Evolutionary conservation across 768 basidiomycete genomes (phyloP).

Genomic region (Leccinellum albellum): DNA sequence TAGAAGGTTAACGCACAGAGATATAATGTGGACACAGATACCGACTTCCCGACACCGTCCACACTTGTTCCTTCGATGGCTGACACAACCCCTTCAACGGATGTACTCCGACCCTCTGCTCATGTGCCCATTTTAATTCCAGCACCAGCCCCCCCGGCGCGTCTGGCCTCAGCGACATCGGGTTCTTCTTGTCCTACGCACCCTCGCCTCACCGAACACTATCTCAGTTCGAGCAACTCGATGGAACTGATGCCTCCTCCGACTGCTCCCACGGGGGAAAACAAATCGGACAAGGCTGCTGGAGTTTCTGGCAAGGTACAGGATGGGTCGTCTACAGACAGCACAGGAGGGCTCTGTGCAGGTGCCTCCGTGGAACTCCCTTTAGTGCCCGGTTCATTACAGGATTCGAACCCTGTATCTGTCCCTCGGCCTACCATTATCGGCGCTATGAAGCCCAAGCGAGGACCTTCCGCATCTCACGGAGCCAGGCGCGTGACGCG

Average conservation of each 20-base stretch:
- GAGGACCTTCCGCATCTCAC: constrained; percentile 7
- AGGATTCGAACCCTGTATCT: neutral
- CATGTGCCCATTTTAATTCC: neutral
- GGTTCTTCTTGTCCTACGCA: neutral
- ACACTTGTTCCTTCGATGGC: neutral
- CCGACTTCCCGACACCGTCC: constrained; percentile 1
- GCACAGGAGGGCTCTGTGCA: neutral
- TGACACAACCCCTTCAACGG: constrained; percentile 3
- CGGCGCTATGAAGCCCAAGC: constrained; percentile 16
- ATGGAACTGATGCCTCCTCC: constrained; percentile 4
- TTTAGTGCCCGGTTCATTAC: neutral
- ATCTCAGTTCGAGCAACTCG: neutral
- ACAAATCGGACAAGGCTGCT: neutral
- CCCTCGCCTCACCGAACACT: neutral
- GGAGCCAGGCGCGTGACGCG: constrained; percentile 25
- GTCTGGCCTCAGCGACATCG: neutral
- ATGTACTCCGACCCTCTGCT: neutral
- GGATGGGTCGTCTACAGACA: neutral
- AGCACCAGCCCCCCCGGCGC: constrained; percentile 2
- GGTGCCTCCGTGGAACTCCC: neutral
- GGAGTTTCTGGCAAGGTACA: neutral
- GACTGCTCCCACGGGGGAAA: neutral
- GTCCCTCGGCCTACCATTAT: constrained; percentile 1
- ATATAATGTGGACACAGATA: neutral
- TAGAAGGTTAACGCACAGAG: constrained; percentile 3